Evolutionary conservation across 139 green algal species (phyloP), one percentile per base, ranked within the genome.

Genomic region (Marvania coccoides): DNA sequence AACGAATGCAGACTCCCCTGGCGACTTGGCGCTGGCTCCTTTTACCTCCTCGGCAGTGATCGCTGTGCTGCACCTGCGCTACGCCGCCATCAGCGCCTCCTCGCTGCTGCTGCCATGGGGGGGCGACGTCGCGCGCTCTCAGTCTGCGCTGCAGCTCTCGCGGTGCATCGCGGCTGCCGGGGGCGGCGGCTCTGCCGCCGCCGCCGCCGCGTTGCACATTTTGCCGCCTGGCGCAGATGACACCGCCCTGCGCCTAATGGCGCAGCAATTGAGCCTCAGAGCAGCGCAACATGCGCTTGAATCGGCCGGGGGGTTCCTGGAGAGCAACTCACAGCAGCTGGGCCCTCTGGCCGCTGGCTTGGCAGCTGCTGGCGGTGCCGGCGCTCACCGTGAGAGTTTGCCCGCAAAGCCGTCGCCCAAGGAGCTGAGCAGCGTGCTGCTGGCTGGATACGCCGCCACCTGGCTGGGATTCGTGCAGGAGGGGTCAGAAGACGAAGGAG

Each of bases 381-480:
- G 23, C 10, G 7, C 30, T 9, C 7, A 63, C 12, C 15, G 35
- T 63, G 55, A 63, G 55, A 19, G 35, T 63, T 47, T 69, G 8
- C 70, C 63, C 14, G 3, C 34, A 1, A 23, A 65, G 29, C 62
- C 69, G 4, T 14, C 14, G 14, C 7, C 26, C 1, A 8, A n/a
- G 4, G 15, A 28, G 10, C 57, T 67, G 29, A 54, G 47, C 3
- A 24, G 26, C 3, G 14, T 63, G 37, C 40, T 79, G 38, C 64
- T 80, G n/a, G 30, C 58, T 12, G 71, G 74, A 23, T 81, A 74
- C 26, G 74, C 63, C 15, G 74, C 74, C 9, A 29, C 63, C 3
- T 78, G 69, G 68, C 58, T 81, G 47, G 74, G 63, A 7, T 46
- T 81, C 40, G 74, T 77, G 9, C 38, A 34, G 2, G 56, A 68